Evolutionary conservation across 305 asterid species (phyloP), one percentile per base, ranked within the genome.

Genomic region (Fraxinus angustifolia): DNA sequence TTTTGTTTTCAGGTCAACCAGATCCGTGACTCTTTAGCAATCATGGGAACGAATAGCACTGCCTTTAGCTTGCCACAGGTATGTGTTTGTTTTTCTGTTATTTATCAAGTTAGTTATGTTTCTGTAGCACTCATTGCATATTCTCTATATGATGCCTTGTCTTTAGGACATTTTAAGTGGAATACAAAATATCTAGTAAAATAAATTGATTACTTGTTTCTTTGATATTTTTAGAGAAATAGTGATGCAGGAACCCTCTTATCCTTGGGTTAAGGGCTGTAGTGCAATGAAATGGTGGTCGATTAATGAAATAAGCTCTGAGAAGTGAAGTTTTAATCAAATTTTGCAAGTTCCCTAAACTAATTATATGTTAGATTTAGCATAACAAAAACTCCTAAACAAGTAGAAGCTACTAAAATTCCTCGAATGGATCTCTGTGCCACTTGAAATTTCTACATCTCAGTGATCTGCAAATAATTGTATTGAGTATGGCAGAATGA

Each of bases 61-160:
- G 98, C 99, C 83, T 96, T 93, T 86, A 93, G 99, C 92, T 90
- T 96, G 80, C 98, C 99, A 33, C 99, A 93, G 90, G 99, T 93
- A 89, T 79, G 78, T 81, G 75, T 82, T 84, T 72, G 34, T 75
- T 62, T 76, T 45, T 74, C 48, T 79, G 36, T 0, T 26, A 26
- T 73, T 60, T 21, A 28, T 23, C 76, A 31, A 65, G 58, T 26
- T 38, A 21, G 34, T 23, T 10, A 26, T 65, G 34, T 33, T 76
- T 82, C 42, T 83, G 28, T 35, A 17, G 78, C 67, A 75, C 67
- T 79, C 17, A 38, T 10, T 67, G 65, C 53, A 10, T 42, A 19
- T 75, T 79, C 56, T 75, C 81, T 19, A 48, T 21, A 23, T 40
- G 28, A 34, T 50, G 48, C 17, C 50, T 17, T 77, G 70, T 8